These are phyloP conservation scores for Apiotrichum veenhuisii DNA, from an alignment of 1,284 basidiomycete genomes.

Conservation along the genomic window DNA sequence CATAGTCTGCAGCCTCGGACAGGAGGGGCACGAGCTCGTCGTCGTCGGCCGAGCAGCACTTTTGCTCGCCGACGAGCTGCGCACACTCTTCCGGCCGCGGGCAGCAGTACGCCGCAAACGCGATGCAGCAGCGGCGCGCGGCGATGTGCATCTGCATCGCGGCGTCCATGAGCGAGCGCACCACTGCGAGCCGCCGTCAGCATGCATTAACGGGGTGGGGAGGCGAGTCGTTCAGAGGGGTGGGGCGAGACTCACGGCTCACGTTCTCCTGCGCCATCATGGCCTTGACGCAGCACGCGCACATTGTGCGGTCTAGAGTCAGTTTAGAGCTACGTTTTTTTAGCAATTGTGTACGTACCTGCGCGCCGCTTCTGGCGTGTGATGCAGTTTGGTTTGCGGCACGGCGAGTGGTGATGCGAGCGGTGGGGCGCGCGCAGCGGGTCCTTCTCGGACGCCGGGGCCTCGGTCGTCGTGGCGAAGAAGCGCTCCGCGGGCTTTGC, in stretches of 20 bases:
- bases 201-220: not conserved
- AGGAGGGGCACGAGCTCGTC: not conserved
- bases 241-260: not conserved
- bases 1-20: not conserved
- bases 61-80: not conserved
- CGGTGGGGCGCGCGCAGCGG: not conserved
- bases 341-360: not conserved
- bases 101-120: constrained; percentile 9
- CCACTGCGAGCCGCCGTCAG: not conserved
- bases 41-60: constrained; percentile 1
- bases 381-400: not conserved
- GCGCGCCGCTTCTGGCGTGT: not conserved
- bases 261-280: constrained; percentile 1
- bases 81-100: not conserved
- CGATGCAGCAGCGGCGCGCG: constrained; percentile 7
- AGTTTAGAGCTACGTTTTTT: no score
- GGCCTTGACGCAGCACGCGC: constrained; percentile 7
- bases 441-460: not conserved
- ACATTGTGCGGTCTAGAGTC: constrained; percentile 4
- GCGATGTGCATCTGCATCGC: constrained; percentile 2
- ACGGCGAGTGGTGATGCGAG: not conserved
- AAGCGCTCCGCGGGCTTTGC: no score
- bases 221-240: not conserved
- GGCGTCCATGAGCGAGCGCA: not conserved
- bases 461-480: not conserved